These are phyloP conservation scores for Reutealis trisperma DNA, from an alignment of 345 rosid genomes.

Conservation along the genomic window DNA sequence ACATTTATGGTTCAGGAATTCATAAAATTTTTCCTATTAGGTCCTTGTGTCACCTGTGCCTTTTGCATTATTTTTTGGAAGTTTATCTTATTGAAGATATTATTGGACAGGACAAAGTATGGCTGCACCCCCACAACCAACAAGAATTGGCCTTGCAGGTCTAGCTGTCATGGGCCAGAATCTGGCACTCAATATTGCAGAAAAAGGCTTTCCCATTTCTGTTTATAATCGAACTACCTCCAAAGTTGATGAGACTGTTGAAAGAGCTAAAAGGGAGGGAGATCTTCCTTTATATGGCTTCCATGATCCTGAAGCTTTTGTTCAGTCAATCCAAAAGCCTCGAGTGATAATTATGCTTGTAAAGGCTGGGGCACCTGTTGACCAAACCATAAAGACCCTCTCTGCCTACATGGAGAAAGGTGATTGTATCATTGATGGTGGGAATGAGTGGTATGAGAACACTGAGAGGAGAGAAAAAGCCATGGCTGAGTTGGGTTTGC, in stretches of 20 bases:
- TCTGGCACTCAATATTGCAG: slow-evolving; percentile 88
- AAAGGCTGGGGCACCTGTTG: slow-evolving; percentile 94
- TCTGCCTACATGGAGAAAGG: slow-evolving; percentile 85
- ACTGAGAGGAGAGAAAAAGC: slow-evolving; percentile 89
- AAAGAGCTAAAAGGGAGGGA: slow-evolving; percentile 85
- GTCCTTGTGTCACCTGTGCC: background rate
- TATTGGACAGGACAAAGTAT: slow-evolving; percentile 42
- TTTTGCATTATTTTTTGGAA: background rate
- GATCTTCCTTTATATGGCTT: slow-evolving; percentile 75
- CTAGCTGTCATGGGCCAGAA: slow-evolving; percentile 99
- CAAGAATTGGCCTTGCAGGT: slow-evolving; percentile 94
- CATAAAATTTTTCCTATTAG: background rate
- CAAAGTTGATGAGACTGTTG: slow-evolving; percentile 88
- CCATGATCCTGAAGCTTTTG: slow-evolving; percentile 84
- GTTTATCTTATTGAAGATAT: slow-evolving; percentile 20
- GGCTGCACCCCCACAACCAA: slow-evolving; percentile 54
- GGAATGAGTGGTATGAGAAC: slow-evolving; percentile 97
- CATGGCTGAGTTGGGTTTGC: slow-evolving; percentile 65
- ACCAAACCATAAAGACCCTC: slow-evolving; percentile 84
- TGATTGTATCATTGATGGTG: slow-evolving; percentile 95
- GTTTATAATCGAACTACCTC: slow-evolving; percentile 89
- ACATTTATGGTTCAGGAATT: background rate
- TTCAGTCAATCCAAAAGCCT: slow-evolving; percentile 81
- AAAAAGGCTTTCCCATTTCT: slow-evolving; percentile 95
- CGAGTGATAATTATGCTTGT: slow-evolving; percentile 95